A percentile compares a stretch with the other conserved stretches of the same genome.
Conservation (phyloP, 345 rosid genomes). For the Cochlearia excelsa region DNA sequence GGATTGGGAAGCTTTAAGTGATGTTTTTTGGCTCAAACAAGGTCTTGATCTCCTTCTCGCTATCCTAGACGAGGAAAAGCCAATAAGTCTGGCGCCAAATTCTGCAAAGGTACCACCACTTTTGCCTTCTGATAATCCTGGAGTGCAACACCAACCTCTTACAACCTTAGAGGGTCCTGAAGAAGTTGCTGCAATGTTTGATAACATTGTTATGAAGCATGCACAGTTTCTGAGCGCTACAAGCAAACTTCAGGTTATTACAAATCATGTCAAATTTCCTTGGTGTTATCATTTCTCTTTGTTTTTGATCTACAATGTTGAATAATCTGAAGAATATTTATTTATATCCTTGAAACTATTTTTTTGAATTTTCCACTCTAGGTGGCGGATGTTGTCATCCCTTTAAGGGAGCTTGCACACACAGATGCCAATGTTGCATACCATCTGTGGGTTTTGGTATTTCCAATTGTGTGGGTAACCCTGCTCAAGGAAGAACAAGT, state of each 20-base stretch:
- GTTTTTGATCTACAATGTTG: slow-evolving; percentile 15
- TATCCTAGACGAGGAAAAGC: slow-evolving; percentile 76
- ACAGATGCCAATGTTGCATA: slow-evolving; percentile 94
- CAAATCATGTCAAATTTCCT: slow-evolving; percentile 3
- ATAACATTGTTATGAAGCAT: slow-evolving; percentile 77
- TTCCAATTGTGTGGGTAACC: slow-evolving; percentile 97
- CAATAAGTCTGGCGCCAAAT: slow-evolving; percentile 93
- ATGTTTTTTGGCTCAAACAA: slow-evolving; percentile 99
- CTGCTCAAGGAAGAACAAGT: slow-evolving; percentile 87
- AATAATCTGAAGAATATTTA: slow-evolving; percentile 7
- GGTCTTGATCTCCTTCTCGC: slow-evolving; percentile 98
- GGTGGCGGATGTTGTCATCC: slow-evolving; percentile 90
- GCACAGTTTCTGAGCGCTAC: slow-evolving; percentile 76
- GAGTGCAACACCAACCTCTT: slow-evolving; percentile 50
- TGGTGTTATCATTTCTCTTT: slow-evolving; percentile 19
- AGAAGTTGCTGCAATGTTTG: slow-evolving; percentile 75
- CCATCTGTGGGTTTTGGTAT: slow-evolving; percentile 96
- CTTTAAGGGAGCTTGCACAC: slow-evolving; percentile 93
- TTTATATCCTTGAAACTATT: neutral
- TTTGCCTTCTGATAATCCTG: slow-evolving; percentile 59
- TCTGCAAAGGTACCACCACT: slow-evolving; percentile 84
- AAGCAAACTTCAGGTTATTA: slow-evolving; percentile 87
- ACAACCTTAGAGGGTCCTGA: slow-evolving; percentile 65
- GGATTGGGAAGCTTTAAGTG: slow-evolving; percentile 98
- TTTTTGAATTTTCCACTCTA: slow-evolving; percentile 30